Evolutionary conservation across 202 grass and related monocot species (phyloP).

Genomic region (Dendrocalamus latiflorus): DNA sequence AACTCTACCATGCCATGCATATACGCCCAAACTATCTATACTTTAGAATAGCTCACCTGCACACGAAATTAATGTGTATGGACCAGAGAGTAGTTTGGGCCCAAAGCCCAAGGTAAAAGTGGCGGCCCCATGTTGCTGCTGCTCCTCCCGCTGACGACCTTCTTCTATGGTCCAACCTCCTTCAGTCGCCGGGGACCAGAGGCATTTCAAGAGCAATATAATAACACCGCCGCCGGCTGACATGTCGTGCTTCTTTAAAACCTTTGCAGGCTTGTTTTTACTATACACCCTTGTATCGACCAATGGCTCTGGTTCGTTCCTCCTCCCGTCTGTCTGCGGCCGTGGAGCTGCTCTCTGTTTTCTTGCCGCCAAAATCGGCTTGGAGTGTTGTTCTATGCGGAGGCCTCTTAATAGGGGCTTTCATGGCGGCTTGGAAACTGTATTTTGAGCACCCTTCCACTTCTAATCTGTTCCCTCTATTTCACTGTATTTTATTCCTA

Average conservation of each 20-base stretch:
- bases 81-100: background rate
- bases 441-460: too few species aligned
- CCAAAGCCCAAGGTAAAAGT: slow-evolving; percentile 17
- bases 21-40: background rate
- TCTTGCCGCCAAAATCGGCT: too few species aligned
- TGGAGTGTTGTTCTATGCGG: too few species aligned
- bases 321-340: background rate
- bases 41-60: background rate
- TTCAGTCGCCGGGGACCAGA: background rate
- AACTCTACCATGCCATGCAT: background rate
- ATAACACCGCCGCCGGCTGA: background rate
- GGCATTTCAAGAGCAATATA: background rate
- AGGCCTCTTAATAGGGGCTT: too few species aligned
- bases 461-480: too few species aligned
- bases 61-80: slow-evolving; percentile 4
- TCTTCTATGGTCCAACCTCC: slow-evolving; percentile 14
- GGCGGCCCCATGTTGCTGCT: background rate
- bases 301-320: background rate
- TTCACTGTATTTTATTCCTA: too few species aligned
- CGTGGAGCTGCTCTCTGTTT: too few species aligned
- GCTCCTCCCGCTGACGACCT: background rate
- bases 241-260: background rate
- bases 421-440: too few species aligned
- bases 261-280: background rate
- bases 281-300: background rate